phyloP scores from a whole-genome alignment of 2,329 filamentous ascomycete species.

The Epichloe aotearoae region DNA sequence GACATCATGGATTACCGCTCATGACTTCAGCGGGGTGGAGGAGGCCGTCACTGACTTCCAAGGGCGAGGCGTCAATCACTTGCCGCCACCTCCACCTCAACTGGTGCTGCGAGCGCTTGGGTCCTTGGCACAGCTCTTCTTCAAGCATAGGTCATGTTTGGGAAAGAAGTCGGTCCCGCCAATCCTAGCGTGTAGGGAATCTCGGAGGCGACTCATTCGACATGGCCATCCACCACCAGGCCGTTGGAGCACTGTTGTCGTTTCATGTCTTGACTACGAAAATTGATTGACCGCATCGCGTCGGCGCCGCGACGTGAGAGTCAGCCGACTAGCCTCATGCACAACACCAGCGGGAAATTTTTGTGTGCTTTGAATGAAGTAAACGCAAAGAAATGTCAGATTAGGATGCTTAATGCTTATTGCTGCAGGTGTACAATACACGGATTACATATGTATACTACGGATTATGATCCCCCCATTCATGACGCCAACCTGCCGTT shows the following conservation, averaged over 20 bases:
- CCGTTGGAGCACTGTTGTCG: too few species aligned
- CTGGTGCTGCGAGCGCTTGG: slow-evolving; percentile 60
- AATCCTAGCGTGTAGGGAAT: too few species aligned
- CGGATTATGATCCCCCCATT: background rate
- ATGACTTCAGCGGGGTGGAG: background rate
- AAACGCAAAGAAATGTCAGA: background rate
- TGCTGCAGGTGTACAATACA: background rate
- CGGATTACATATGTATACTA: slow-evolving; percentile 2
- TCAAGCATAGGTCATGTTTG: background rate
- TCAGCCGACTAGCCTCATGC: too few species aligned
- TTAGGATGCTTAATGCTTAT: background rate
- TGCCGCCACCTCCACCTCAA: slow-evolving; percentile 47
- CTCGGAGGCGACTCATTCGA: background rate
- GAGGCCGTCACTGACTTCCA: slow-evolving; percentile 7
- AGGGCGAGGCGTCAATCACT: slow-evolving; percentile 49
- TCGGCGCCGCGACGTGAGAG: too few species aligned
- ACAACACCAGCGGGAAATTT: too few species aligned
- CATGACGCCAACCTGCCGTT: slow-evolving; percentile 2
- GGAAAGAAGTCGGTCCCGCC: too few species aligned
- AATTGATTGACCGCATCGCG: too few species aligned
- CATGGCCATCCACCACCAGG: too few species aligned
- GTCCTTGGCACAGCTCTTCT: slow-evolving; percentile 35
- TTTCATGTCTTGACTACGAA: too few species aligned
- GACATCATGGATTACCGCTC: background rate
- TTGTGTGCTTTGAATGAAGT: too few species aligned